A percentile compares a stretch with the other conserved stretches of the same genome.
phyloP scores from a whole-genome alignment of 176 grass and related monocot genomes.

The Poa annua region DNA sequence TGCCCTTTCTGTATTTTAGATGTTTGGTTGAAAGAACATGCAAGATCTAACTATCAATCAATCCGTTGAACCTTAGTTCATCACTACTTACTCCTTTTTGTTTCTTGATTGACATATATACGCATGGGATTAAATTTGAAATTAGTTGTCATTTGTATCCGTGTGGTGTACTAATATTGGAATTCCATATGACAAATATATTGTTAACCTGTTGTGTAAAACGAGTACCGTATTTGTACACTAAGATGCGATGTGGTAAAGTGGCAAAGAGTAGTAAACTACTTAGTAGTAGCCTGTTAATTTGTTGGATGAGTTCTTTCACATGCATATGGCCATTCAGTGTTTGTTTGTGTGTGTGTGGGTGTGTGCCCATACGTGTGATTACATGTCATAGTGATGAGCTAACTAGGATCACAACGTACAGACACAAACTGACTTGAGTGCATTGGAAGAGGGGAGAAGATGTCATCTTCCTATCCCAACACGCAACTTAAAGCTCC shows the following conservation, averaged over 20 bases:
- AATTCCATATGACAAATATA: background rate
- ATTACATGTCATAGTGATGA: background rate
- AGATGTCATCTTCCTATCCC: conserved; percentile 38
- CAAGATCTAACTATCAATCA: background rate
- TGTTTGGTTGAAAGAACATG: background rate
- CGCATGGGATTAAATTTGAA: background rate
- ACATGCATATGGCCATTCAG: conserved; percentile 30
- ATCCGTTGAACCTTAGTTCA: background rate
- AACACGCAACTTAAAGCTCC: conserved; percentile 37
- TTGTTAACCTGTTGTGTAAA: background rate
- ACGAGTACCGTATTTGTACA: background rate
- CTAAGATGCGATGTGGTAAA: conserved; percentile 12
- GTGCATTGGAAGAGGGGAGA: conserved; percentile 47
- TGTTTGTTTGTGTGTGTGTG: background rate
- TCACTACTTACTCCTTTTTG: background rate
- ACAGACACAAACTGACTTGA: conserved; percentile 39
- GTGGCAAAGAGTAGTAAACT: background rate
- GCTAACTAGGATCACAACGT: conserved; percentile 31
- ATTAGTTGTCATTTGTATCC: background rate
- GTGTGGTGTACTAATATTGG: too few relatives aligned
- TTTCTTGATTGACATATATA: background rate
- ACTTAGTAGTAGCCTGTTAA: background rate
- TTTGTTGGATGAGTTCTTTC: background rate
- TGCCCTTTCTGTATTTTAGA: background rate
- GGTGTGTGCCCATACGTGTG: background rate